phyloP scores from a whole-genome alignment of 495 filamentous ascomycete species.

The Aspergillus campestris region DNA sequence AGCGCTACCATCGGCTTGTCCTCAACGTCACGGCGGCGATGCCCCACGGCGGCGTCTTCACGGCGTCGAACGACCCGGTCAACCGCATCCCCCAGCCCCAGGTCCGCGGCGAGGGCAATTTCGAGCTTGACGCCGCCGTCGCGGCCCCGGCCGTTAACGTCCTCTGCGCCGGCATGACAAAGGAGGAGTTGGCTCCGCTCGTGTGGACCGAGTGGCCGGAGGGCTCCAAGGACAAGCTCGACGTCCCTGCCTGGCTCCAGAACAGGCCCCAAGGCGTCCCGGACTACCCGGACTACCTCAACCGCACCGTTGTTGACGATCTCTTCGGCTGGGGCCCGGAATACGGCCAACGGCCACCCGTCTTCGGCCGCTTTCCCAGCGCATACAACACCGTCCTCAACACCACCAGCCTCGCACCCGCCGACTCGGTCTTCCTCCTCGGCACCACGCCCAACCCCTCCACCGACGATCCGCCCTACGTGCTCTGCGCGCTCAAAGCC shows the following conservation, averaged over 20 bases:
- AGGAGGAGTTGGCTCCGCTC: conserved; percentile 49
- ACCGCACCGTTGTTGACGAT: conserved; percentile 56
- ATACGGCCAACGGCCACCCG: conserved; percentile 44
- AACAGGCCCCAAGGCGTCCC: conserved; percentile 15
- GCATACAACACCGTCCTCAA: conserved; percentile 61
- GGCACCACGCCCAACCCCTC: conserved; percentile 34
- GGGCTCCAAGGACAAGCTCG: conserved; percentile 19
- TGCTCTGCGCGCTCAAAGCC: conserved; percentile 54
- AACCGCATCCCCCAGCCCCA: conserved; percentile 62
- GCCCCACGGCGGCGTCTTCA: conserved; percentile 59
- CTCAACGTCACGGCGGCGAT: conserved; percentile 70
- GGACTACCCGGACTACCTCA: conserved; percentile 29
- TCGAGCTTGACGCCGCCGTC: conserved; percentile 54
- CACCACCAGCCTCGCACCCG: conserved; percentile 24
- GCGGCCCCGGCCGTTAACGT: conserved; percentile 59
- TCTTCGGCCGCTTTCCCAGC: conserved; percentile 55
- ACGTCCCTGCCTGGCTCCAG: conserved; percentile 22
- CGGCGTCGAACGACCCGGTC: conserved; percentile 45
- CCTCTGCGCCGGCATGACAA: conserved; percentile 55
- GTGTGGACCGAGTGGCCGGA: conserved; percentile 52
- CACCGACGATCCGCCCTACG: conserved; percentile 31
- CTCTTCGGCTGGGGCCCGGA: conserved; percentile 55
- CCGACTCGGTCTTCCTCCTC: conserved; percentile 55
- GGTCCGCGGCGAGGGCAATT: conserved; percentile 57
- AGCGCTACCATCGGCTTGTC: conserved; percentile 41